Conservation (phyloP, 352 stramenopile genomes). For the Nothophytophthora sp. region DNA sequence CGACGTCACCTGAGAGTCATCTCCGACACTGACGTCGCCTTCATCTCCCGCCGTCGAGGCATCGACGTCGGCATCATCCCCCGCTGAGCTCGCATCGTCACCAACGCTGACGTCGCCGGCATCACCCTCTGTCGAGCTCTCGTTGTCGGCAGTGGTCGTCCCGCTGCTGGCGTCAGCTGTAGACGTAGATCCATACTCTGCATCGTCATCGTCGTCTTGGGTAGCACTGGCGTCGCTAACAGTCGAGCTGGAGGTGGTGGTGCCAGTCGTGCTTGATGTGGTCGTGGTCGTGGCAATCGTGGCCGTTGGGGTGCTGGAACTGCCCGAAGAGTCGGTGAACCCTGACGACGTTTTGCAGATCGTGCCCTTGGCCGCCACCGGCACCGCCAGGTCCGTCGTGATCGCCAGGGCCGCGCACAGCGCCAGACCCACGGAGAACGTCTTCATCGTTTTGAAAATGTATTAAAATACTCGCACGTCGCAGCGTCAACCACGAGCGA, state of each 20-base stretch:
- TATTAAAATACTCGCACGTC: no score
- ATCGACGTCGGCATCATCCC: slow-evolving; percentile 1
- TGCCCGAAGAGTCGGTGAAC: slow-evolving; percentile 17
- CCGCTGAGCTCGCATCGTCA: slow-evolving; percentile 3
- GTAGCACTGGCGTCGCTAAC: slow-evolving; percentile 9
- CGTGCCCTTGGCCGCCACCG: slow-evolving; percentile 15
- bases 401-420: slow-evolving; percentile 24
- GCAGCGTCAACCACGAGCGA: no score
- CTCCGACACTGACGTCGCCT: neutral
- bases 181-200: no score
- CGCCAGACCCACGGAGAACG: slow-evolving; percentile 19
- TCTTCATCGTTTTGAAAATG: slow-evolving; percentile 15
- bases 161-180: slow-evolving; percentile 1
- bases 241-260: slow-evolving; percentile 1
- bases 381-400: slow-evolving; percentile 3
- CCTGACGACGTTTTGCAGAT: slow-evolving; percentile 16
- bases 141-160: slow-evolving; percentile 5
- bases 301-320: slow-evolving; percentile 11
- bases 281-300: neutral
- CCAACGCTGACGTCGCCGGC: neutral
- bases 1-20: neutral
- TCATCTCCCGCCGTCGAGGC: no score
- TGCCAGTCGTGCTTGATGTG: no score
- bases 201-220: neutral
- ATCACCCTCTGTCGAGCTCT: neutral